Conservation (phyloP, 257 asterid genomes). For the Nicotiana undulata region DNA sequence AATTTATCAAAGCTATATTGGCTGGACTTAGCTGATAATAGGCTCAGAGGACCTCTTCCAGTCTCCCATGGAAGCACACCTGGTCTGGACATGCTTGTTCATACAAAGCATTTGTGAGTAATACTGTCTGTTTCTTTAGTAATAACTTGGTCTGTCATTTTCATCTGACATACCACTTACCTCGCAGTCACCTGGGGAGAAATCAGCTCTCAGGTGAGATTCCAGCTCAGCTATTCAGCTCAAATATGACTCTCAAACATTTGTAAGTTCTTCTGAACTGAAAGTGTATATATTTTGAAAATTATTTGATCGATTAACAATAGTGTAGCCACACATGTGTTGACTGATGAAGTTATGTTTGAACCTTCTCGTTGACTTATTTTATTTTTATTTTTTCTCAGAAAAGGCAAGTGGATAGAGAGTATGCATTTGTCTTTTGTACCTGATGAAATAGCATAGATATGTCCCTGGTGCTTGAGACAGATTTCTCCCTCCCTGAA, state of each 20-base stretch:
- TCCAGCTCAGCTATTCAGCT: conserved; percentile 58
- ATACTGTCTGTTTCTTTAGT: neutral
- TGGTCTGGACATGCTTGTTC: conserved; percentile 82
- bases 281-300: neutral
- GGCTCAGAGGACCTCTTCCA: conserved; percentile 65
- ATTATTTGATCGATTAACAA: neutral
- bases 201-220: conserved; percentile 68
- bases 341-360: neutral
- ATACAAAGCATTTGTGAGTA: conserved; percentile 69
- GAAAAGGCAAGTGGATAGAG: neutral
- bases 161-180: neutral
- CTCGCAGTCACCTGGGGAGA: conserved; percentile 74
- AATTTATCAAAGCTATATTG: conserved; percentile 44
- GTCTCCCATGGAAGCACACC: conserved; percentile 56
- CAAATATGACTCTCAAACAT: conserved; percentile 58
- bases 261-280: conserved; percentile 46
- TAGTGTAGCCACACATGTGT: neutral
- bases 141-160: neutral
- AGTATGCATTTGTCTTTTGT: neutral
- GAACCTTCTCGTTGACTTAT: neutral
- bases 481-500: neutral
- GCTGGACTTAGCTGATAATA: conserved; percentile 88
- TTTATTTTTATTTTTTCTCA: neutral
- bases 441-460: neutral
- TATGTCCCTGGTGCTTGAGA: neutral